phyloP scores from a whole-genome alignment of 176 grass and related monocot species.

The Areca catechu region DNA sequence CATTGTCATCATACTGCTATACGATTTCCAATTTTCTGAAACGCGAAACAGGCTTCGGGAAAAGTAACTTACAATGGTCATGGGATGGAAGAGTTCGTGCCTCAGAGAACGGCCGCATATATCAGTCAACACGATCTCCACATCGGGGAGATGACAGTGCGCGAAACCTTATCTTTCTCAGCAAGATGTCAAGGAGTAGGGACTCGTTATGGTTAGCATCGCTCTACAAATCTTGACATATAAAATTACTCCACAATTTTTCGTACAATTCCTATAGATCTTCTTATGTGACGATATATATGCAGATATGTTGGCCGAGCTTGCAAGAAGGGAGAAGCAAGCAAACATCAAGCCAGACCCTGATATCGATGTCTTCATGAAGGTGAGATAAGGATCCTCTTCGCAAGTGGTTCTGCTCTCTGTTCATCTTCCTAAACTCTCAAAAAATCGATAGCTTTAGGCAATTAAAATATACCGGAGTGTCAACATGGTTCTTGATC shows the following conservation, averaged over 20 bases:
- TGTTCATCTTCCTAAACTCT: no score
- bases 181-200: conserved; percentile 72
- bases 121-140: conserved; percentile 79
- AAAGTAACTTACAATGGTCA: conserved; percentile 59
- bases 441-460: no score
- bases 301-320: conserved; percentile 49
- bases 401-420: no score
- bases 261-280: no score
- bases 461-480: no score
- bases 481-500: no score
- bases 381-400: conserved; percentile 26
- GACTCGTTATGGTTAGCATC: conserved; percentile 36
- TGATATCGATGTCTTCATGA: conserved; percentile 71
- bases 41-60: conserved; percentile 31
- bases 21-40: no score
- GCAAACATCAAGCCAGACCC: conserved; percentile 66
- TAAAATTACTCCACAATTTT: no score
- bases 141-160: conserved; percentile 59
- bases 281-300: conserved; percentile 1
- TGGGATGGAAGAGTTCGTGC: conserved; percentile 51
- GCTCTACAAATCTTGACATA: no score
- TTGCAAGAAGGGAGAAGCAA: conserved; percentile 74
- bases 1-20: no score
- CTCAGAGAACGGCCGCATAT: conserved; percentile 57
- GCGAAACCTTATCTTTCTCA: conserved; percentile 61